phyloP scores from a whole-genome alignment of 1,284 basidiomycete species.

The Porogramme epimiltina region DNA sequence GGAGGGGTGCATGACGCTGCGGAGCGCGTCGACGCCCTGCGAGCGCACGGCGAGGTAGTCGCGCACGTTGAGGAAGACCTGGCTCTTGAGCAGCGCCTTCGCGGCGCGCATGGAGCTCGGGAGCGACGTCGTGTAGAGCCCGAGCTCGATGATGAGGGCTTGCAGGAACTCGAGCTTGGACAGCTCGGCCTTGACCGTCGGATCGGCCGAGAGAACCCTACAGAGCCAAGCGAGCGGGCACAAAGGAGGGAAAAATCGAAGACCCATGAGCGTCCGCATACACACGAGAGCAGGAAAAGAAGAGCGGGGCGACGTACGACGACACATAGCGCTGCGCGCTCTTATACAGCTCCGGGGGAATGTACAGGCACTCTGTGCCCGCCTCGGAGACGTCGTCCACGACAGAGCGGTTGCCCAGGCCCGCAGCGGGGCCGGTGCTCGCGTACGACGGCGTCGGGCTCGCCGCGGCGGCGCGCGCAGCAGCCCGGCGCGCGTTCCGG shows the following conservation, averaged over 20 bases:
- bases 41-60: conserved; percentile 71
- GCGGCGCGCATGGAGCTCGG: conserved; percentile 63
- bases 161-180: conserved; percentile 44
- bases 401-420: conserved; percentile 41
- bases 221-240: background rate
- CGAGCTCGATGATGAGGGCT: conserved; percentile 46
- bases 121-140: conserved; percentile 41
- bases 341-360: conserved; percentile 41
- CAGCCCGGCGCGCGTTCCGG: conserved; percentile 24
- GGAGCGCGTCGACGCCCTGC: conserved; percentile 63
- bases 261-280: background rate
- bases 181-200: conserved; percentile 43
- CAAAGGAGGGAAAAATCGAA: background rate
- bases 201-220: conserved; percentile 55
- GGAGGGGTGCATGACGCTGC: conserved; percentile 60
- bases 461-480: conserved; percentile 11
- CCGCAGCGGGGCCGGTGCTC: conserved; percentile 5
- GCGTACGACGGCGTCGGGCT: background rate
- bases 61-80: conserved; percentile 67
- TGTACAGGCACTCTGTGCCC: conserved; percentile 35
- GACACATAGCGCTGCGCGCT: conserved; percentile 53
- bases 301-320: conserved; percentile 23
- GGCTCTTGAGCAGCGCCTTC: conserved; percentile 60
- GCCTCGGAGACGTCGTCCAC: conserved; percentile 55
- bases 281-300: background rate